Conservation (phyloP, 345 rosid genomes). For the Eucalyptus melliodora region DNA sequence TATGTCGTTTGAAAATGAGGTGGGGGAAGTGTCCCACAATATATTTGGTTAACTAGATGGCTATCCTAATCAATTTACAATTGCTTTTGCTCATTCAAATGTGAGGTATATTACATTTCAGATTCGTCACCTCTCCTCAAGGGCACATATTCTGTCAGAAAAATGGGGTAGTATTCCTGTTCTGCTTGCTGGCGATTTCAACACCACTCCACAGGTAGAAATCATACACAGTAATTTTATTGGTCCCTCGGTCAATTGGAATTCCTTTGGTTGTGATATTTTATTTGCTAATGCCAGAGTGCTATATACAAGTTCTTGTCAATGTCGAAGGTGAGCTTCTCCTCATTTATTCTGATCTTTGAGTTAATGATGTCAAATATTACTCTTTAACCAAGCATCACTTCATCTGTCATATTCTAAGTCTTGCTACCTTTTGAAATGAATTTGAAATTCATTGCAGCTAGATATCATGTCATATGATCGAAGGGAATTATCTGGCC, state of each 20-base stretch:
- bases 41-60: neutral
- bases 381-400: neutral
- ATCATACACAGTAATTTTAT: too few species aligned
- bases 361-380: neutral
- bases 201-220: slow-evolving; percentile 56
- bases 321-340: slow-evolving; percentile 42
- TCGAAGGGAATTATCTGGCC: slow-evolving; percentile 65
- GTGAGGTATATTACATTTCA: slow-evolving; percentile 2
- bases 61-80: neutral
- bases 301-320: slow-evolving; percentile 69
- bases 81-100: neutral
- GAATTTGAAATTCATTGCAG: slow-evolving; percentile 23
- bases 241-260: neutral
- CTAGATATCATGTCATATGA: slow-evolving; percentile 44
- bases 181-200: slow-evolving; percentile 51
- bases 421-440: neutral
- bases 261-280: neutral
- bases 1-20: neutral
- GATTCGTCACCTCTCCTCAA: slow-evolving; percentile 51
- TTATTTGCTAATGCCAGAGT: slow-evolving; percentile 34
- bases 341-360: neutral
- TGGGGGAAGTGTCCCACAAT: neutral
- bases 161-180: slow-evolving; percentile 67
- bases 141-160: slow-evolving; percentile 48
- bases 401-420: neutral